A percentile compares a stretch with the other conserved stretches of the same genome.
Evolutionary conservation across 805 yeast genomes (phyloP).

Genomic region (Candida xiaguanensis): DNA sequence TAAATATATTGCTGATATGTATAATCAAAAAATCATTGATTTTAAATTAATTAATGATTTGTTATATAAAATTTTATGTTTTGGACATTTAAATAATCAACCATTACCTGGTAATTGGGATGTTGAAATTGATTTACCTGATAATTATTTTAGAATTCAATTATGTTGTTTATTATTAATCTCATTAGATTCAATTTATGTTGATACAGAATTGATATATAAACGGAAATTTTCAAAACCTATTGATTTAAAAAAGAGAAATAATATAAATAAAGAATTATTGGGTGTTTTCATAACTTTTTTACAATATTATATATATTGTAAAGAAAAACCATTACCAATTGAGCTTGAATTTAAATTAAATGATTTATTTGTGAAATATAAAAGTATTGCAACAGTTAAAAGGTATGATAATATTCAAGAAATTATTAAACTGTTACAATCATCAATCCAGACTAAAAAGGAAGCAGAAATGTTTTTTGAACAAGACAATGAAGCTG

Average conservation of each 20-base stretch:
- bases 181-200: slow-evolving; percentile 12
- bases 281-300: slow-evolving; percentile 44
- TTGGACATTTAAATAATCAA: slow-evolving; percentile 60
- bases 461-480: slow-evolving; percentile 9
- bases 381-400: slow-evolving; percentile 25
- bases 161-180: slow-evolving; percentile 35
- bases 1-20: slow-evolving; percentile 57
- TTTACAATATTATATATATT: slow-evolving; percentile 67
- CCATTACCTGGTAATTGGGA: slow-evolving; percentile 47
- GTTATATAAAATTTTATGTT: slow-evolving; percentile 53
- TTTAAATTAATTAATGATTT: slow-evolving; percentile 47
- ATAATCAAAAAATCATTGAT: slow-evolving; percentile 44
- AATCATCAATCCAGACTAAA: slow-evolving; percentile 18
- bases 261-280: slow-evolving; percentile 11
- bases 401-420: slow-evolving; percentile 32
- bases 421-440: slow-evolving; percentile 43
- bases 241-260: slow-evolving; percentile 7
- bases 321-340: slow-evolving; percentile 62
- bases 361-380: slow-evolving; percentile 37
- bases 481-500: slow-evolving; percentile 14
- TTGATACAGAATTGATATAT: slow-evolving; percentile 7
- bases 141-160: slow-evolving; percentile 69
- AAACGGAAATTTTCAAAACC: slow-evolving; percentile 5
- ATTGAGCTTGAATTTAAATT: slow-evolving; percentile 56
- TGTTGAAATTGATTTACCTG: slow-evolving; percentile 54